Conservation (phyloP, 306 rosid genomes). For the Malus sieversii region DNA sequence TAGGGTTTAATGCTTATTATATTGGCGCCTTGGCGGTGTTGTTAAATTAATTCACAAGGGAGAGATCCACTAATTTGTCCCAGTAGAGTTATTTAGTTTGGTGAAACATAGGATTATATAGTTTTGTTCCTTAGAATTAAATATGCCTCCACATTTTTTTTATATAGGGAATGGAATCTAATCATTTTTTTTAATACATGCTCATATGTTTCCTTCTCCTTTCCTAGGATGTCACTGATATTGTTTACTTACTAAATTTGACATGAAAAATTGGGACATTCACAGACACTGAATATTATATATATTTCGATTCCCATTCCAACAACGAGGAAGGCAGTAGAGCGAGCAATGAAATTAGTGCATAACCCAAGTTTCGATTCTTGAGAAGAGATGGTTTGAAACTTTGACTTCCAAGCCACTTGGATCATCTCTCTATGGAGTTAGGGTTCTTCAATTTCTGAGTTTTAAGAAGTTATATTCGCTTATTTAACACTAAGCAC, state of each 20-base stretch:
- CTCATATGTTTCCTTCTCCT: constrained; percentile 13
- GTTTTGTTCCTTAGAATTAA: constrained; percentile 11
- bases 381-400: not conserved
- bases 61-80: not conserved
- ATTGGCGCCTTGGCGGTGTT: not conserved
- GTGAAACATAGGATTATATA: constrained; percentile 29
- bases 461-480: not conserved
- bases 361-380: not conserved
- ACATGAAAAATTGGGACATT: constrained; percentile 10
- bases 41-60: not conserved
- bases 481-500: too few relatives aligned
- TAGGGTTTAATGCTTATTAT: not conserved
- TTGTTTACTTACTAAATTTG: constrained; percentile 16
- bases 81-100: constrained; percentile 16
- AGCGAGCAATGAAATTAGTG: not conserved
- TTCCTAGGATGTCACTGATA: constrained; percentile 4
- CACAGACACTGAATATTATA: not conserved
- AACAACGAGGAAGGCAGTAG: not conserved
- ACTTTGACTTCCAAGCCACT: not conserved
- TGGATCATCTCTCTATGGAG: not conserved
- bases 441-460: not conserved
- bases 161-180: constrained; percentile 19
- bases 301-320: not conserved
- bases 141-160: not conserved
- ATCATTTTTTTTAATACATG: constrained; percentile 1